These are phyloP conservation scores for Allomyces javanicus DNA, from an alignment of 192 early-diverging fungal genomes.

Conservation along the genomic window DNA sequence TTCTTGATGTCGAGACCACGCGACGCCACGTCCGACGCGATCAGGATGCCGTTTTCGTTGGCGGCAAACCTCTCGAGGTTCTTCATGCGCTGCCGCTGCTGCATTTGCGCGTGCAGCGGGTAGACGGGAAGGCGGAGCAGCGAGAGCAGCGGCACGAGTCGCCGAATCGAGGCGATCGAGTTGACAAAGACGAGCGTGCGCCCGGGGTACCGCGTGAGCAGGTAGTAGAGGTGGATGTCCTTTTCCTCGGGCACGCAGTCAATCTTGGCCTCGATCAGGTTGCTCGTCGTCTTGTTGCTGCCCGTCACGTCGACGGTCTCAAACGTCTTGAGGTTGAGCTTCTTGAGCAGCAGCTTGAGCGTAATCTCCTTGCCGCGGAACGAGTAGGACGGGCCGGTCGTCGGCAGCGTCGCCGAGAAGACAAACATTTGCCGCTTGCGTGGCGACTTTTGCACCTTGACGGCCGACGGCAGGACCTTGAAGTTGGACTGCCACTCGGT, in stretches of 20 bases:
- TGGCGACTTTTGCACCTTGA: background rate
- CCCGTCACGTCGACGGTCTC: conserved; percentile 43
- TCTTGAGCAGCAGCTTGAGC: conserved; percentile 26
- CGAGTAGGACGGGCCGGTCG: background rate
- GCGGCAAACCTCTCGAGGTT: conserved; percentile 75
- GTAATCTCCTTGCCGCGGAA: background rate
- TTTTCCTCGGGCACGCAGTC: conserved; percentile 71
- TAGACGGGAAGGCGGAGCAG: conserved; percentile 51
- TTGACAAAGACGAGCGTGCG: conserved; percentile 91
- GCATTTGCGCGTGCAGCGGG: conserved; percentile 86
- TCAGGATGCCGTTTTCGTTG: conserved; percentile 49
- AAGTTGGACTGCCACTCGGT: background rate
- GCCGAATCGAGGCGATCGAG: conserved; percentile 78
- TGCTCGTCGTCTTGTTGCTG: conserved; percentile 41
- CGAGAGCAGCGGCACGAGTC: conserved; percentile 65
- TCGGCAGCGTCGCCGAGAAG: conserved; percentile 71
- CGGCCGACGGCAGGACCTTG: background rate
- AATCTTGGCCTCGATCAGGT: conserved; percentile 60
- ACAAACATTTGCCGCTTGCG: conserved; percentile 62
- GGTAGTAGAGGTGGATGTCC: conserved; percentile 71
- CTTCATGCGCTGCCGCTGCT: conserved; percentile 84
- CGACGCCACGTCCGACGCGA: conserved; percentile 91
- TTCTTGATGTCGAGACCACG: conserved; percentile 83
- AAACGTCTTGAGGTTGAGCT: conserved; percentile 42
- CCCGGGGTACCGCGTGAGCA: conserved; percentile 63